Percentiles rank a stretch among this genome's conserved stretches.
Evolutionary conservation across 345 rosid species (phyloP).

Genomic region (Eucalyptus camaldulensis): DNA sequence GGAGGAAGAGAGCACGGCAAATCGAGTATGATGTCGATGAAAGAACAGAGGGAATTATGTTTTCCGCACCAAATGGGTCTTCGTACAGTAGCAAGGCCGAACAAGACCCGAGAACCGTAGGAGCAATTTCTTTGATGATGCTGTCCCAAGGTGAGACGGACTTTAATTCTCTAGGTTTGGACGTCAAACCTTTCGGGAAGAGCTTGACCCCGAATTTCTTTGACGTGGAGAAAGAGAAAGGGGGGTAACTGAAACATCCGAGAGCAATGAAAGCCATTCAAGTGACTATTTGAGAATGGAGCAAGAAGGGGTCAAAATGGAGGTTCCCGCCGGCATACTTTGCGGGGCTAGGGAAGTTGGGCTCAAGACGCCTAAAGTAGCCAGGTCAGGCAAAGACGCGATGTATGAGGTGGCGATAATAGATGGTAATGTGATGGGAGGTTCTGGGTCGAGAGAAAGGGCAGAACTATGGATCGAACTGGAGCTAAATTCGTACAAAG

Average conservation of each 20-base stretch:
- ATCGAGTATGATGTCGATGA: background rate
- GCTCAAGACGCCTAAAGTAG: background rate
- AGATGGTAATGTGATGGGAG: background rate
- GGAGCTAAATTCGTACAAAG: background rate
- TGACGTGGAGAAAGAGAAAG: background rate
- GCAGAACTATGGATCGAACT: background rate
- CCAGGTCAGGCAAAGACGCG: background rate
- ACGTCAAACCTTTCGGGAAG: background rate
- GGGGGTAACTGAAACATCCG: background rate
- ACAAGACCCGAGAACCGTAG: background rate
- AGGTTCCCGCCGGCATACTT: background rate
- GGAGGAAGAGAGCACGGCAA: background rate
- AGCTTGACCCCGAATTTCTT: background rate
- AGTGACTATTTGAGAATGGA: background rate
- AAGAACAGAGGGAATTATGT: background rate
- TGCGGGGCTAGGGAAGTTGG: background rate
- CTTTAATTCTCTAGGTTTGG: background rate
- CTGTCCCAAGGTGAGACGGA: background rate
- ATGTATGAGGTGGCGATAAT: background rate
- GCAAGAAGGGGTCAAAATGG: background rate
- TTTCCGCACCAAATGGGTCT: background rate
- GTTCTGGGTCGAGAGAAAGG: background rate
- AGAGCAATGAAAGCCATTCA: background rate
- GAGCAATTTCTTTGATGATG: background rate
- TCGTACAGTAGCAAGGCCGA: background rate